A percentile compares a stretch with the other conserved stretches of the same genome.
phyloP scores from a whole-genome alignment of 83 land plant genomes.

The Picea mariana region DNA sequence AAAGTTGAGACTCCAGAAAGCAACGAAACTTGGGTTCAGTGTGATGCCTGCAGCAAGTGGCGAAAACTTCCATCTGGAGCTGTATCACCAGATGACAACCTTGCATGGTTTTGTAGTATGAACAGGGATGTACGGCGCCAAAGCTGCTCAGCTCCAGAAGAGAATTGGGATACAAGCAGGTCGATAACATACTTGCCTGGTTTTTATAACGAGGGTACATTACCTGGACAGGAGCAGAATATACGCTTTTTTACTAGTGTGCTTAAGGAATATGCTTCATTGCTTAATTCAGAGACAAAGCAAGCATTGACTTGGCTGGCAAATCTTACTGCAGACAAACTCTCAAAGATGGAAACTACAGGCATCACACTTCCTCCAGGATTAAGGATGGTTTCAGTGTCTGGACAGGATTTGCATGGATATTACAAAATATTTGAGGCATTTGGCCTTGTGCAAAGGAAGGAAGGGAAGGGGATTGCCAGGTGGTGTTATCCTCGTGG shows the following conservation, averaged over 20 bases:
- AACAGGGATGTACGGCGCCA: conserved; percentile 65
- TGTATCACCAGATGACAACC: conserved; percentile 38
- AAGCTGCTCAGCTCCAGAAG: conserved; percentile 80
- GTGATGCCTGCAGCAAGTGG: conserved; percentile 95
- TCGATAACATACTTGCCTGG: conserved; percentile 72
- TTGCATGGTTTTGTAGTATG: conserved; percentile 96
- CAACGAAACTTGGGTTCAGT: conserved; percentile 88
- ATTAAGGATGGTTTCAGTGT: conserved; percentile 13
- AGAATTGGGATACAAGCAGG: conserved; percentile 50
- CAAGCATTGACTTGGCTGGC: conserved; percentile 80
- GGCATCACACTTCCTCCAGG: conserved; percentile 56
- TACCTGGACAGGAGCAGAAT: conserved; percentile 58
- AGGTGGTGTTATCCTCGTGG: conserved; percentile 79
- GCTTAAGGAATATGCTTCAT: conserved; percentile 58
- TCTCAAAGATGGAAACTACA: conserved; percentile 60
- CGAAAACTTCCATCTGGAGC: conserved; percentile 47
- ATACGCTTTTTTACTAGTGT: conserved; percentile 71
- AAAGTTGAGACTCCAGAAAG: conserved; percentile 11
- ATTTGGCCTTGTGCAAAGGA: conserved; percentile 72
- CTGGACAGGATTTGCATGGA: conserved; percentile 28
- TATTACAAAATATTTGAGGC: conserved; percentile 64
- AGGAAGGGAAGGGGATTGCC: conserved; percentile 40
- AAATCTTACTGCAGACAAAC: conserved; percentile 49
- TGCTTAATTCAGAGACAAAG: conserved; percentile 51
- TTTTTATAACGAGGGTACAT: conserved; percentile 55